Conservation (phyloP, 164 flowering plant genomes). For the Warburgia ugandensis region DNA sequence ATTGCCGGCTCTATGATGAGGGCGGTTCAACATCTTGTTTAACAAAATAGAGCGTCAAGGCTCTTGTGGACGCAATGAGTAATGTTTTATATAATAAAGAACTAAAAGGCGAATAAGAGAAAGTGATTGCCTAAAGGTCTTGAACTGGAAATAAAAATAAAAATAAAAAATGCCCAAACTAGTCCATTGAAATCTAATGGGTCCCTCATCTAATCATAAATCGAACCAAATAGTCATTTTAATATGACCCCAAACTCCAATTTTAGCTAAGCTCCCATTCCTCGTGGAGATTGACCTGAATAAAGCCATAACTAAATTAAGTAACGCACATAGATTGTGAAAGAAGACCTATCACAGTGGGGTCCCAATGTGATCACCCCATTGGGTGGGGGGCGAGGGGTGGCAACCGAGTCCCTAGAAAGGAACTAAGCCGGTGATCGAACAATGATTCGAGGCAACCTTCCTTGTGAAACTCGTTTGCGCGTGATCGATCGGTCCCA, state of each 20-base stretch:
- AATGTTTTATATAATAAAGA: not conserved
- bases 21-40: not conserved
- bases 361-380: too few relatives aligned
- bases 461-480: slow-evolving; percentile 17
- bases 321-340: too few relatives aligned
- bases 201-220: slow-evolving; percentile 28
- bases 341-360: too few relatives aligned
- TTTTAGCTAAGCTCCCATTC: too few relatives aligned
- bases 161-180: too few relatives aligned
- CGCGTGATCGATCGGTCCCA: slow-evolving; percentile 40
- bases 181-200: slow-evolving; percentile 16
- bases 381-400: too few relatives aligned
- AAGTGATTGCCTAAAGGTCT: slow-evolving; percentile 8
- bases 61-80: slow-evolving; percentile 24
- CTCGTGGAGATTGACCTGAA: slow-evolving; percentile 6
- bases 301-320: too few relatives aligned
- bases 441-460: too few relatives aligned
- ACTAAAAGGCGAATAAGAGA: not conserved
- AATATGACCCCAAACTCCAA: not conserved
- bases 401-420: too few relatives aligned
- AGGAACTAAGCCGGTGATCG: too few relatives aligned
- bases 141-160: not conserved
- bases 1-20: not conserved
- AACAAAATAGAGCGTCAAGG: not conserved
- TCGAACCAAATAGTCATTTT: slow-evolving; percentile 27